Evolutionary conservation across 106 monocot species (phyloP).

Genomic region (Allium sativum): DNA sequence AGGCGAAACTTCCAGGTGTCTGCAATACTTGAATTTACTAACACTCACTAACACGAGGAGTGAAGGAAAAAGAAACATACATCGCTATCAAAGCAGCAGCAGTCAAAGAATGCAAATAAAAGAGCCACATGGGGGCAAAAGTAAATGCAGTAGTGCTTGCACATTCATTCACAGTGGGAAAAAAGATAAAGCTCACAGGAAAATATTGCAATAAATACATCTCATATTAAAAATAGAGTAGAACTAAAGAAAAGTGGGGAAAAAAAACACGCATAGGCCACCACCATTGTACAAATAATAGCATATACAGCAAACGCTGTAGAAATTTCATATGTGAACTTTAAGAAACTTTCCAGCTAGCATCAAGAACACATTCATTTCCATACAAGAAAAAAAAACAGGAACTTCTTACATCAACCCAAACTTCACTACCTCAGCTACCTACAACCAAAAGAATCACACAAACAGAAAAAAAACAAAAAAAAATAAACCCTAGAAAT

Average conservation of each 20-base stretch:
- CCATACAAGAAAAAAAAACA: not conserved
- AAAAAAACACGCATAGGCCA: not conserved
- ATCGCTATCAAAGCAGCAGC: not conserved
- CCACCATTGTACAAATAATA: not conserved
- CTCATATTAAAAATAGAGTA: not conserved
- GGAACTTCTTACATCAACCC: not conserved
- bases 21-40: no score
- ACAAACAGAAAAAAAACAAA: not conserved
- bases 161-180: not conserved
- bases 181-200: not conserved
- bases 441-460: not conserved
- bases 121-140: conserved; percentile 10
- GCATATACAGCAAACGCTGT: no score
- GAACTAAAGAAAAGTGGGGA: not conserved
- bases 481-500: not conserved
- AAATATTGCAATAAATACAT: not conserved
- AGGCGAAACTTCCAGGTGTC: no score
- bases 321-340: no score
- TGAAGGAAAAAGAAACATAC: no score
- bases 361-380: not conserved
- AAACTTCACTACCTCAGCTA: not conserved
- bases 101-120: conserved; percentile 5
- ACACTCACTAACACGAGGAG: no score
- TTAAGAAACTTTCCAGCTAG: not conserved
- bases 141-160: conserved; percentile 8